Base-by-base conservation (phyloP, 495 filamentous ascomycete genomes). In the Hypoxylon lienhwacheense region DNA sequence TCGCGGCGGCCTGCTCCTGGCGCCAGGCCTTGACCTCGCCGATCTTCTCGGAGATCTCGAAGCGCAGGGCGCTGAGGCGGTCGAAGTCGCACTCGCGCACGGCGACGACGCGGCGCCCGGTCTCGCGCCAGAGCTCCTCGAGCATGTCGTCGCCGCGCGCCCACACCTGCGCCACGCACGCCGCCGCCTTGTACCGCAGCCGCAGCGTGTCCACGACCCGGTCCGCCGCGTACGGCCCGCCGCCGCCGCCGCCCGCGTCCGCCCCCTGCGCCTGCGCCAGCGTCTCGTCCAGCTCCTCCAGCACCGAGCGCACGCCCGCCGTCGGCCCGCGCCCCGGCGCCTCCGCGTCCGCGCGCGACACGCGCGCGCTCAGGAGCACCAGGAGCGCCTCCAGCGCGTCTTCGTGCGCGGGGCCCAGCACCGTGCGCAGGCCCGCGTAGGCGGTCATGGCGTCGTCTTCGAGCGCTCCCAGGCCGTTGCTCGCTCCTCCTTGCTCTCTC, bases 341-440 rank as follows among this genome's bases (percentile, higher is more conserved):
- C 1, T 26, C 5, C 1, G n/a, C 15, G 19, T 40, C 33, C 2
- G 47, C 8, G 1, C 45, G 14, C 2, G 34, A 10, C 7, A 43
- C 19, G 1, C 57, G 45, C 7, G 50, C 21, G 26, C 28, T 37
- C 2, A 60, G 24, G 0, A 60, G 12, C 20, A 45, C n/a, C 3
- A 12, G 3, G 1, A 50, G 39, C 0, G 57, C 37, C 15, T 46
- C 57, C 5, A 50, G 12, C 3, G 46, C 47, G n/a, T 54, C 44
- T 11, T 1, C 7, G 16, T 54, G 14, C 7, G 34, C 16, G 7
- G 36, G 32, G 3, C 56, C 56, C 0, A 48, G 28, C 0, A 19
- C 14, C 15, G 37, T 14, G 14, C 39, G 43, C 11, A 59, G 20
- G 10, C 48, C 48, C 10, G 32, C 26, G 16, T 43, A 59, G 1